Conservation (phyloP, 1,284 basidiomycete species). For the Schizophyllum commune region DNA sequence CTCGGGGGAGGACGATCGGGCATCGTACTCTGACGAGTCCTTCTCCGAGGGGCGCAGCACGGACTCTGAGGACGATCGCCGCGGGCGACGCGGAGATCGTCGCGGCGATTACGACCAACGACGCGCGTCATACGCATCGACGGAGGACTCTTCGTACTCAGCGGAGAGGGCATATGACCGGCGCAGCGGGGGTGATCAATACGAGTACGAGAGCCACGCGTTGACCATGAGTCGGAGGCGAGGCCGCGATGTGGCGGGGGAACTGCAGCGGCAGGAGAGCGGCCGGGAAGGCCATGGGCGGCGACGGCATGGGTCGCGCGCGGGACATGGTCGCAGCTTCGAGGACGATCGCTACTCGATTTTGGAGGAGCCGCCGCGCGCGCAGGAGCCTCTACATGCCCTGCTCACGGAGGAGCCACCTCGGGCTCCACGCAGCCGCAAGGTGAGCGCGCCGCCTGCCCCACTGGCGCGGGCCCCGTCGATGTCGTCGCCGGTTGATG, state of each 20-base stretch:
- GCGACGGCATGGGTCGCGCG: neutral
- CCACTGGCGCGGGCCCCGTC: neutral
- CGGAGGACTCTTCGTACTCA: neutral
- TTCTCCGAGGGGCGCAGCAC: neutral
- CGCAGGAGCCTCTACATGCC: neutral
- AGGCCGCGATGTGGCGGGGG: neutral
- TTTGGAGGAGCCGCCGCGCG: neutral
- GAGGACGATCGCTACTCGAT: neutral
- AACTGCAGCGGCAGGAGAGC: neutral
- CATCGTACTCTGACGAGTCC: neutral
- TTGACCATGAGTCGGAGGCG: neutral
- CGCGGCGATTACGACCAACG: neutral
- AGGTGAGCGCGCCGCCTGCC: neutral
- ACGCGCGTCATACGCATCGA: neutral
- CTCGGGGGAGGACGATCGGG: neutral
- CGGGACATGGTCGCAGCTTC: neutral
- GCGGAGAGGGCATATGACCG: neutral
- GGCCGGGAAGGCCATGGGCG: neutral
- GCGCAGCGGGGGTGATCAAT: neutral
- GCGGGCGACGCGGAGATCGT: neutral
- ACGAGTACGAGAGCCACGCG: neutral
- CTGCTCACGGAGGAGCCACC: neutral
- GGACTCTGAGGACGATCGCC: neutral
- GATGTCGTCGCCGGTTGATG: neutral
- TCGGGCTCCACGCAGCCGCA: neutral